Evolutionary conservation across 108 stramenopile species (phyloP), one percentile per base, ranked within the genome.

Genomic region (Nitzschia putrida): DNA sequence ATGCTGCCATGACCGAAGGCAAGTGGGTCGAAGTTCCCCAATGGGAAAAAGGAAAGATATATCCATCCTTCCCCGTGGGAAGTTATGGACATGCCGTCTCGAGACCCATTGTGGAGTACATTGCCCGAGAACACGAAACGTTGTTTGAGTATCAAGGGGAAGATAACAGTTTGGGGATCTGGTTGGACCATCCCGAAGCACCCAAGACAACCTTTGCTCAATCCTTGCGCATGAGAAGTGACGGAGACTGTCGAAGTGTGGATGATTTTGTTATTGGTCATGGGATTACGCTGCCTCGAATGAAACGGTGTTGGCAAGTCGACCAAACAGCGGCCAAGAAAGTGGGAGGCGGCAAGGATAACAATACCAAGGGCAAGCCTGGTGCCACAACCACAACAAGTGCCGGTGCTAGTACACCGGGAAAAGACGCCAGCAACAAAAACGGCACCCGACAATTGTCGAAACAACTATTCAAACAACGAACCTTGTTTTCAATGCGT

Each of bases 81-180:
- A 51, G 44, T 55, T 61, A 29, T 26, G 74, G 74, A 18, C 60
- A 75, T 29, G 47, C 37, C 9, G 74, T 69, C 3, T 41, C 59
- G 18, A 67, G 74, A 14, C 68, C 74, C 23, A 55, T 75, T 22
- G 74, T 55, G 21, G 74, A 75, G 10, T 75, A 61, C 42, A 58
- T 75, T n/a, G 57, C 59, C 14, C 20, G 20, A 21, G 45, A 74
- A 29, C 39, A 53, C 25, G 47, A 34, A 12, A 24, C 14, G 3
- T 61, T 75, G 44, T 61, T 61, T 53, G 57, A 75, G 14, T 75
- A 75, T 69, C 74, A 75, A 64, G 68, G 68, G 0, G 74, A 75
- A 56, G 74, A 75, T 44, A 49, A 44, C 25, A 53, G 50, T 57
- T 23, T 73, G 25, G 72, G 65, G 12, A 73, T 73, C 29, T 73